Evolutionary conservation across 2,329 filamentous ascomycete genomes (phyloP).

Genomic region (Diplodia corticola): DNA sequence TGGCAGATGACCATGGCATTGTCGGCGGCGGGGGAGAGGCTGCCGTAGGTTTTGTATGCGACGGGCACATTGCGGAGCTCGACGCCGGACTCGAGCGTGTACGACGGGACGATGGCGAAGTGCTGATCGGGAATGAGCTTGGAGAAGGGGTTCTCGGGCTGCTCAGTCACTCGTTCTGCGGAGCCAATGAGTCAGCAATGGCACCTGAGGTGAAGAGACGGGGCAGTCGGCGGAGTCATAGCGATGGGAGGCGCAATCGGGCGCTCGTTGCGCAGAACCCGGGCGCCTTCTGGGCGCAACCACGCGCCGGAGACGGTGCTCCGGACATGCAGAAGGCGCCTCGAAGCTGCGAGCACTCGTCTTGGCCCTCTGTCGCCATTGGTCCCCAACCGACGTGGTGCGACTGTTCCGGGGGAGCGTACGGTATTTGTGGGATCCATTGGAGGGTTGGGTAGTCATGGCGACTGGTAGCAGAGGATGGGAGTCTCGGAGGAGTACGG

Average conservation of each 20-base stretch:
- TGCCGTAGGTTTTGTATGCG: slow-evolving; percentile 64
- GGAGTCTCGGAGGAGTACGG: slow-evolving; percentile 22
- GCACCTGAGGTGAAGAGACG: not conserved
- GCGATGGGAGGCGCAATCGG: not conserved
- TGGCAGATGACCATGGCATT: slow-evolving; percentile 74
- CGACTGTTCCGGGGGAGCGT: slow-evolving; percentile 8
- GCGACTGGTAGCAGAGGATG: slow-evolving; percentile 24
- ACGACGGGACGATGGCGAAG: slow-evolving; percentile 81
- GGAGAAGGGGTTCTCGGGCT: slow-evolving; percentile 91
- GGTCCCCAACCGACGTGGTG: not conserved
- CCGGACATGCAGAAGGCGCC: too few species aligned
- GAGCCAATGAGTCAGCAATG: not conserved
- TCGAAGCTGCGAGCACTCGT: not conserved
- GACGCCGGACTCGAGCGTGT: slow-evolving; percentile 90
- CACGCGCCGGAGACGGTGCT: not conserved
- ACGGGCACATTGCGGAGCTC: slow-evolving; percentile 72
- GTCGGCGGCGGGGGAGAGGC: slow-evolving; percentile 56
- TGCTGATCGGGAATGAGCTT: slow-evolving; percentile 83
- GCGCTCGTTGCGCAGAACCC: not conserved
- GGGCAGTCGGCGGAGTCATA: not conserved
- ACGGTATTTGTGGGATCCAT: slow-evolving; percentile 22
- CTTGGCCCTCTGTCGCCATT: not conserved
- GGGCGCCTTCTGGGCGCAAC: not conserved
- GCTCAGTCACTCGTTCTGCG: slow-evolving; percentile 36
- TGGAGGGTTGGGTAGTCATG: slow-evolving; percentile 19